phyloP scores from a whole-genome alignment of 1,284 basidiomycete species.

The Pseudomicrostroma phylloplanum region DNA sequence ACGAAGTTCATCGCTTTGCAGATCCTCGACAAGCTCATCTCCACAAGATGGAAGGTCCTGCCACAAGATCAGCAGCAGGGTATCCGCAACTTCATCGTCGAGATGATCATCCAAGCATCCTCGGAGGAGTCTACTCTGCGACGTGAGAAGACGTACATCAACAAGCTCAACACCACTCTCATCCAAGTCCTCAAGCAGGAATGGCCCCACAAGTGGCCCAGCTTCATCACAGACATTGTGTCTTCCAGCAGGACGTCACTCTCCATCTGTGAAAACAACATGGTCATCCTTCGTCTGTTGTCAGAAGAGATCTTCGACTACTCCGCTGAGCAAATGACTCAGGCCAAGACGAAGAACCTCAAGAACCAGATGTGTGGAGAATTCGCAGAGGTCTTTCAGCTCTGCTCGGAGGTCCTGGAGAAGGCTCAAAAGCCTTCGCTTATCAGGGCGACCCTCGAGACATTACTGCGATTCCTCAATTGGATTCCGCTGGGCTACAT shows the following conservation, averaged over 20 bases:
- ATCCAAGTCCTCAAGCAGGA: slow-evolving; percentile 99
- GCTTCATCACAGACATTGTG: slow-evolving; percentile 94
- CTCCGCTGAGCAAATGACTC: slow-evolving; percentile 97
- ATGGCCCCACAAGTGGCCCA: slow-evolving; percentile 99
- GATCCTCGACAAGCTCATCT: slow-evolving; percentile 64
- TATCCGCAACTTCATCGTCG: slow-evolving; percentile 94
- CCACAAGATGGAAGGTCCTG: slow-evolving; percentile 89
- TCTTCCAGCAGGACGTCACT: slow-evolving; percentile 94
- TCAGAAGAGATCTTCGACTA: slow-evolving; percentile 99
- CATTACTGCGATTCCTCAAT: slow-evolving; percentile 89
- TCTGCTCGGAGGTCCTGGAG: slow-evolving; percentile 72
- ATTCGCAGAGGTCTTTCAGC: slow-evolving; percentile 50
- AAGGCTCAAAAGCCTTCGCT: slow-evolving; percentile 95
- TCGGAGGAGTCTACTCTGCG: slow-evolving; percentile 71
- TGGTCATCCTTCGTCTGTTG: slow-evolving; percentile 94
- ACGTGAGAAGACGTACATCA: slow-evolving; percentile 89
- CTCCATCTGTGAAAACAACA: slow-evolving; percentile 98
- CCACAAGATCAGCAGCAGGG: slow-evolving; percentile 70
- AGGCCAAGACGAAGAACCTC: slow-evolving; percentile 91
- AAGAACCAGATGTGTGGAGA: slow-evolving; percentile 64
- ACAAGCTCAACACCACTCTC: slow-evolving; percentile 93
- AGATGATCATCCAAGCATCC: slow-evolving; percentile 82
- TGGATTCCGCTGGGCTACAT: slow-evolving; percentile 99
- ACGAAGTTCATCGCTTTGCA: slow-evolving; percentile 61
- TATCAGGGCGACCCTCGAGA: slow-evolving; percentile 92